Percentiles rank a stretch among this genome's conserved stretches.
Conservation (phyloP, 139 green algal genomes). For the Coccomyxa sp. region DNA sequence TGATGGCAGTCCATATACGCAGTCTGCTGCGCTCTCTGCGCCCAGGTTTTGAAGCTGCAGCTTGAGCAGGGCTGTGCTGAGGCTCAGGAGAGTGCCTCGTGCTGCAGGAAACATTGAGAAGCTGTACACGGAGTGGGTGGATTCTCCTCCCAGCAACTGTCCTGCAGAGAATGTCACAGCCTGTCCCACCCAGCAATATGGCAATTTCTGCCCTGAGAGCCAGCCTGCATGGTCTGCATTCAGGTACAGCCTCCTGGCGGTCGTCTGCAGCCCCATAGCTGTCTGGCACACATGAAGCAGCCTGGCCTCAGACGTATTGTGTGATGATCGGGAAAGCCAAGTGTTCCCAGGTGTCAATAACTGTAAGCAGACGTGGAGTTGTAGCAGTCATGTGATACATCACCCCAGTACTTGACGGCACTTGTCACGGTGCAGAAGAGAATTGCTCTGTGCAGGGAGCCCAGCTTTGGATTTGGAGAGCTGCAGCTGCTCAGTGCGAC, state of each 20-base stretch:
- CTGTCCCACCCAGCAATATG: background rate
- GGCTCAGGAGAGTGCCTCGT: background rate
- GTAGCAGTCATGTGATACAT: background rate
- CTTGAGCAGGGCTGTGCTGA: no score
- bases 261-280: background rate
- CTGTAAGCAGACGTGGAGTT: background rate
- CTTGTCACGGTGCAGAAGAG: background rate
- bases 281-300: background rate
- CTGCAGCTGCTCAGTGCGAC: constrained; percentile 59
- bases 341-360: background rate
- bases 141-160: background rate
- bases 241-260: background rate
- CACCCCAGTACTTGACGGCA: background rate
- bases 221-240: constrained; percentile 3
- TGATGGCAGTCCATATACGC: no score
- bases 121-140: constrained; percentile 3
- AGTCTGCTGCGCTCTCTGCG: no score
- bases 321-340: background rate
- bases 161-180: background rate
- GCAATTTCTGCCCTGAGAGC: background rate
- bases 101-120: background rate
- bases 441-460: constrained; percentile 54
- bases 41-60: no score
- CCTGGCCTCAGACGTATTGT: background rate
- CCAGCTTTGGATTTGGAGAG: constrained; percentile 57